Evolutionary conservation across 2,329 filamentous ascomycete species (phyloP).

Genomic region (Grosmannia serpens): DNA sequence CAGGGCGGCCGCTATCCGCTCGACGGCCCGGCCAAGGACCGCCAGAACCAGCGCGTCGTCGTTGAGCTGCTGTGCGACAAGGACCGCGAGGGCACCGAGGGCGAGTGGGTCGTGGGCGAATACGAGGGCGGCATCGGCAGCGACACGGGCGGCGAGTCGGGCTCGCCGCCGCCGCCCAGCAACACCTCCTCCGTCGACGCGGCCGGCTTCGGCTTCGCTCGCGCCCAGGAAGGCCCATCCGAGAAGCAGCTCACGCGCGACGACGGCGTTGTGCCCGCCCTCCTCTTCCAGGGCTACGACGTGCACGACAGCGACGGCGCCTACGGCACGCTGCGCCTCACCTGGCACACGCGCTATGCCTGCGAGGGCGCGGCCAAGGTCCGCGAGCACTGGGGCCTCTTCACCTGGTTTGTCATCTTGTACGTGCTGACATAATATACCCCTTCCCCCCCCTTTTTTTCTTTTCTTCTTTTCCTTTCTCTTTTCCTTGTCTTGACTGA

Average conservation of each 20-base stretch:
- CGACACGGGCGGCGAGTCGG: slow-evolving; percentile 18
- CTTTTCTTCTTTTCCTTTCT: neutral
- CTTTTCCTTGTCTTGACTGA: neutral
- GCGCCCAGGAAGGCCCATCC: slow-evolving; percentile 20
- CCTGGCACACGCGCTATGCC: slow-evolving; percentile 81
- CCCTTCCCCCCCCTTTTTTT: neutral
- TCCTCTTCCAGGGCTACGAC: slow-evolving; percentile 69
- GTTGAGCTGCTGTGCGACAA: slow-evolving; percentile 78
- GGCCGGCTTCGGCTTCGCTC: neutral
- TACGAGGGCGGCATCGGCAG: slow-evolving; percentile 28
- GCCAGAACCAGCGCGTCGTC: slow-evolving; percentile 55
- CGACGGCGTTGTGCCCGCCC: slow-evolving; percentile 37
- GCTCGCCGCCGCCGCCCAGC: slow-evolving; percentile 5
- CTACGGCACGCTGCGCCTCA: slow-evolving; percentile 45
- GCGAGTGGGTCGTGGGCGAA: slow-evolving; percentile 47
- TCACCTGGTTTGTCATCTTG: slow-evolving; percentile 63
- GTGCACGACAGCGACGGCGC: slow-evolving; percentile 43
- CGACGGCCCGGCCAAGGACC: slow-evolving; percentile 37
- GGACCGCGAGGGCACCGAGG: slow-evolving; percentile 61
- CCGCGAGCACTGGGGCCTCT: slow-evolving; percentile 75
- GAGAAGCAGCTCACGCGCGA: slow-evolving; percentile 43
- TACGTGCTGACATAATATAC: neutral
- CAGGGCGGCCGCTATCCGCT: slow-evolving; percentile 44
- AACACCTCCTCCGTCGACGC: slow-evolving; percentile 16
- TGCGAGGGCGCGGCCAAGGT: slow-evolving; percentile 47